Percentiles rank a stretch among this genome's conserved stretches.
Conservation (phyloP, 306 rosid genomes). For the Hippophae rhamnoides region DNA sequence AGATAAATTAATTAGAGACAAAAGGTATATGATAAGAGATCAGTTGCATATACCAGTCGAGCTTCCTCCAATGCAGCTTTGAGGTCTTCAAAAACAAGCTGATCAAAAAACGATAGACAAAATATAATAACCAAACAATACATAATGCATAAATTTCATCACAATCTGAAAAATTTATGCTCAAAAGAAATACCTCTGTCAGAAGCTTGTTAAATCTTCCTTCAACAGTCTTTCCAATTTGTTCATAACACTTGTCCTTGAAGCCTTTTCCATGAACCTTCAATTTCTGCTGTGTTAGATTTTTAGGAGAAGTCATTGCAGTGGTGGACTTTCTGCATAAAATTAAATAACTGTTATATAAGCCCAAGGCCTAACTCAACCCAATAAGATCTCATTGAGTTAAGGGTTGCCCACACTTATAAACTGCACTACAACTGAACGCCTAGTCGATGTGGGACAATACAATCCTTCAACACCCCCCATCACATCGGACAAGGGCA, state of each 20-base stretch:
- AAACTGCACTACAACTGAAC: too few species aligned
- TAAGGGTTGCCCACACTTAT: too few species aligned
- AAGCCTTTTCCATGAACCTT: conserved; percentile 85
- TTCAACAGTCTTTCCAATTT: conserved; percentile 88
- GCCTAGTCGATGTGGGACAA: too few species aligned
- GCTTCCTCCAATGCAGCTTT: conserved; percentile 95
- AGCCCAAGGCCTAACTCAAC: too few species aligned
- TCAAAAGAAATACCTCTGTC: conserved; percentile 44
- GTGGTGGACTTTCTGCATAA: conserved; percentile 52
- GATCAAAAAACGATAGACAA: conserved; percentile 35
- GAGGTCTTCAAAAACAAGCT: conserved; percentile 81
- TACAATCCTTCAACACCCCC: too few species aligned
- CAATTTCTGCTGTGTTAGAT: conserved; percentile 57
- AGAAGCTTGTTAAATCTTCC: conserved; percentile 75
- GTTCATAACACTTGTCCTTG: conserved; percentile 91
- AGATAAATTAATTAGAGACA: not conserved
- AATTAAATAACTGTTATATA: too few species aligned
- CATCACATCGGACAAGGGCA: too few species aligned
- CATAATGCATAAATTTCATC: not conserved
- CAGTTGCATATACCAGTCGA: conserved; percentile 43
- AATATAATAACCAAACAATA: not conserved
- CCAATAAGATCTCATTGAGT: too few species aligned
- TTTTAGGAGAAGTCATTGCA: conserved; percentile 50
- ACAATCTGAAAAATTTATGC: not conserved
- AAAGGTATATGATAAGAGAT: conserved; percentile 14